Conservation (phyloP, 345 rosid species). For the Eucalyptus coolabah region DNA sequence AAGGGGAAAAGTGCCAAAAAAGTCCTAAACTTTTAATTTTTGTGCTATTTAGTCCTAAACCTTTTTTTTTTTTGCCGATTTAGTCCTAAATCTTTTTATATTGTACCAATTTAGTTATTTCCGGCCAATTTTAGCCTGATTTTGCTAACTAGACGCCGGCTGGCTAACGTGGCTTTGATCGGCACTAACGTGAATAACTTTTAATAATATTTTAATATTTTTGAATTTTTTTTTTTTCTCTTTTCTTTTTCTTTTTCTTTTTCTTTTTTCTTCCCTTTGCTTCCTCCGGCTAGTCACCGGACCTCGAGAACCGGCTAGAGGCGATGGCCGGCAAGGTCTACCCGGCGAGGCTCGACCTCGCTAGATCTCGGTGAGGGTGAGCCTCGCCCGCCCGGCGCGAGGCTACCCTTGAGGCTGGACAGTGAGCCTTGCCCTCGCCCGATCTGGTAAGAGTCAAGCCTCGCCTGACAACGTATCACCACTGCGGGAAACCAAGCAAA, state of each 20-base stretch:
- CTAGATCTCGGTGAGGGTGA: accelerated
- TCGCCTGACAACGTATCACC: accelerated
- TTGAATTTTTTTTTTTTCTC: accelerated
- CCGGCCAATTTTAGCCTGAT: accelerated
- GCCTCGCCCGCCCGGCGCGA: too few relatives aligned
- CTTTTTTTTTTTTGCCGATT: too few relatives aligned
- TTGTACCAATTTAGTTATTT: too few relatives aligned
- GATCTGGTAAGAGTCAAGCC: accelerated
- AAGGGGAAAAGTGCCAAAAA: too few relatives aligned
- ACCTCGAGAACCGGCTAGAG: accelerated
- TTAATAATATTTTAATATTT: too few relatives aligned
- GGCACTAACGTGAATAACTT: accelerated
- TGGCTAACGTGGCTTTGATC: accelerated
- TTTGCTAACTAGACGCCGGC: accelerated
- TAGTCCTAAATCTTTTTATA: accelerated
- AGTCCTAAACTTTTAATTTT: accelerated
- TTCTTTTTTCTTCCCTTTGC: too few relatives aligned
- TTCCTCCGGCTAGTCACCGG: accelerated
- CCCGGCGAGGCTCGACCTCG: accelerated
- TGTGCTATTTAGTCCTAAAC: accelerated
- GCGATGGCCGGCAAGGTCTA: accelerated
- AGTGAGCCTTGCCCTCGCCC: accelerated
- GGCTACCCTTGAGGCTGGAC: accelerated
- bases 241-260: accelerated
- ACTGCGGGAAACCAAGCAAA: accelerated